A percentile compares a stretch with the other conserved stretches of the same genome.
These are phyloP conservation scores for Haplosporangium sp. DNA, from an alignment of 371 early-diverging fungal species.

Conservation along the genomic window DNA sequence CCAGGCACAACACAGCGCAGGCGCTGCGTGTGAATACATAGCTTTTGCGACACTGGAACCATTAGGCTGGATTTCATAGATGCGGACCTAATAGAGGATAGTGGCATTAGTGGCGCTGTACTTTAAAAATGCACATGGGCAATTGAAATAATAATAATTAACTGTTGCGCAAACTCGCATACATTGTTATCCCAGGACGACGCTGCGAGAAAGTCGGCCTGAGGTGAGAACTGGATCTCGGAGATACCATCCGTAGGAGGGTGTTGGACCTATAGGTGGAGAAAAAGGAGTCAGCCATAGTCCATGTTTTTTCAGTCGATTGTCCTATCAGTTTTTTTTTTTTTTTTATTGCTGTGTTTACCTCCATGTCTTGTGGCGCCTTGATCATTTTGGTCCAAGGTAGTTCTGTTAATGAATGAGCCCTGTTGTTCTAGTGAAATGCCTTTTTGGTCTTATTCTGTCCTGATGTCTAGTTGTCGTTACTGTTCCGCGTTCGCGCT, in stretches of 20 bases:
- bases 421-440: too few relatives aligned
- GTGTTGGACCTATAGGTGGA: slow-evolving; percentile 64
- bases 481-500: too few relatives aligned
- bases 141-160: background rate
- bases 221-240: slow-evolving; percentile 80
- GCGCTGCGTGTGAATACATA: slow-evolving; percentile 84
- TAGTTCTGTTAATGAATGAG: background rate
- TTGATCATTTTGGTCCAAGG: slow-evolving; percentile 18
- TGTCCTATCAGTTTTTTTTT: background rate
- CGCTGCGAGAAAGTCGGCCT: slow-evolving; percentile 86
- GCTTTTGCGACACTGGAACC: slow-evolving; percentile 80
- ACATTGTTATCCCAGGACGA: slow-evolving; percentile 95
- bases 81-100: slow-evolving; percentile 74
- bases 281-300: background rate
- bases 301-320: background rate
- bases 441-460: too few relatives aligned
- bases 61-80: slow-evolving; percentile 86
- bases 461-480: too few relatives aligned
- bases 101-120: background rate
- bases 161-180: slow-evolving; percentile 9
- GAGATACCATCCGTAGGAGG: slow-evolving; percentile 90
- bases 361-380: slow-evolving; percentile 53
- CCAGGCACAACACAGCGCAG: slow-evolving; percentile 89
- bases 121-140: background rate
- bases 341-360: background rate